Evolutionary conservation across 2,329 filamentous ascomycete species (phyloP), one percentile per base, ranked within the genome.

Genomic region (Fusarium haematococcum): DNA sequence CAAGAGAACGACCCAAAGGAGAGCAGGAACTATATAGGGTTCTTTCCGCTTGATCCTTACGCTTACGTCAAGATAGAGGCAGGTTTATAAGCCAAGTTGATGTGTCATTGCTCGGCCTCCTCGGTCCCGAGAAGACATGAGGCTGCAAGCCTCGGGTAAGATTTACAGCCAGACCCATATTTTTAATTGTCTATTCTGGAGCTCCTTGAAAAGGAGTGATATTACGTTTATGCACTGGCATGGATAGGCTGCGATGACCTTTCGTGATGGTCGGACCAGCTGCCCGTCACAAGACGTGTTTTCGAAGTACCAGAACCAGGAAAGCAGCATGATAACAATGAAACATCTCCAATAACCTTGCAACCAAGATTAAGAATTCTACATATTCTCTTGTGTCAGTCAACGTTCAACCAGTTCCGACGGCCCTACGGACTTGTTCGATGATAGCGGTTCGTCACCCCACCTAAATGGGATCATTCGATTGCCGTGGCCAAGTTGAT

Each of bases 31-130:
- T 41, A 8, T 11, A 20, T 2, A 6, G 9, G 9, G 5, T 5
- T 3, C 9, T 11, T 13, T n/a, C n/a, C 18, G 6, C 9, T n/a
- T 1, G 16, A 8, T n/a, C n/a, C 16, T 0, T 39, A n/a, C n/a
- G 41, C 41, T 45, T 45, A 23, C 4, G 41, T 20, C 41, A 45
- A 45, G 41, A 23, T 14, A 8, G 0, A 9, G 4, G 13, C 13
- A 16, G 41, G 20, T 23, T 23, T 45, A 5, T 9, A 45, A 45
- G 41, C 13, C 6, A 45, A 45, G 18, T 45, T 45, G 13, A 23
- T 43, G 20, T 11, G 20, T 23, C 13, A 45, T 45, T 16, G 20
- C 41, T 14, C 20, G 4, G 20, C 20, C 39, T 43, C 39, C 6
- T 45, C 41, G 41, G 41, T 14, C 41, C 41, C 41, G 20, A 45